Evolutionary conservation across 2,329 filamentous ascomycete species (phyloP), one percentile per base, ranked within the genome.

Genomic region (Didymella pinodella): DNA sequence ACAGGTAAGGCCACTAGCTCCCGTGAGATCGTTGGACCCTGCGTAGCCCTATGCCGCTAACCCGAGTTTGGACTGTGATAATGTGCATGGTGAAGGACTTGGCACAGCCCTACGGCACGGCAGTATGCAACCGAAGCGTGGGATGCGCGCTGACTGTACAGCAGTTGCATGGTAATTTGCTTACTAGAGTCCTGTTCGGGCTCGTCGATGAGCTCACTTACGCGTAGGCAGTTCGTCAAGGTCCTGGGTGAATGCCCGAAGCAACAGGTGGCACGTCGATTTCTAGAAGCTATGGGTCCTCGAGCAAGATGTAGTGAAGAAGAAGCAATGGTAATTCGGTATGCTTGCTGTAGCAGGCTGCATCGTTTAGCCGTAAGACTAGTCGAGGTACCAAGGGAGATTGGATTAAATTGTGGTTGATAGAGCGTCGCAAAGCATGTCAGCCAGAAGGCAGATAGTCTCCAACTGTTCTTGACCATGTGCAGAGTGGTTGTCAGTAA

Each of bases 21-120:
- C 26, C 22, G 34, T 6, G 25, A 47, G 36, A 57, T 52, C 48
- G 16, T 38, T 40, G 49, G 55, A 53, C 53, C 60, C 50, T 54
- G 53, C 31, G 22, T 53, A 55, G 32, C 16, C 40, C 20, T 38
- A 38, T 28, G 32, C 31, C 38, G 26, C 50, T 51, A 50, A 2
- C n/a, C n/a, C 22, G 14, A 4, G 10, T 49, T n/a, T 7, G 20
- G 48, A 22, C 34, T 16, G 34, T 38, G 40, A 54, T 55, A 58
- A 58, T 34, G 45, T 29, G 38, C 44, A 45, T 18, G 34, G 52
- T 50, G 59, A 54, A 31, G 38, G 38, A 44, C 50, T 44, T 26
- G 53, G 40, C 38, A 48, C 49, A 53, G 55, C 49, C 48, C 49
- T 53, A 48, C 16, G 18, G 7, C 16, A 36, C 16, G 32, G 34